Conservation (phyloP, 2,329 filamentous ascomycete genomes). For the Fusarium ambrosium region DNA sequence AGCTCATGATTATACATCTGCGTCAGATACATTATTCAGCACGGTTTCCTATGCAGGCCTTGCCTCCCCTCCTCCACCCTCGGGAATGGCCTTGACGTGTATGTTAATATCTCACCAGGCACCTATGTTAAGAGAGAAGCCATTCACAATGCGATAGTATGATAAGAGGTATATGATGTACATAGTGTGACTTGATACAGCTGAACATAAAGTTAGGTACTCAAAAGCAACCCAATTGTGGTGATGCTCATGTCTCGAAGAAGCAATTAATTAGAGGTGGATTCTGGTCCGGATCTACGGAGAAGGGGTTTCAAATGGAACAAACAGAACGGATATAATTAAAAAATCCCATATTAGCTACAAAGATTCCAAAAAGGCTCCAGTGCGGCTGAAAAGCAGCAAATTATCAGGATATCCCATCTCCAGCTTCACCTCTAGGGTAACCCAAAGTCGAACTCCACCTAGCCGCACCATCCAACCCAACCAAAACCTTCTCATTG, state of each 20-base stretch:
- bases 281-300: background rate
- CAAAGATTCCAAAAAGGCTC: background rate
- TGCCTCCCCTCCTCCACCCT: background rate
- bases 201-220: background rate
- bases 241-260: too few relatives aligned
- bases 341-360: background rate
- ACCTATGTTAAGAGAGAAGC: background rate
- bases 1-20: background rate
- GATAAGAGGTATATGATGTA: background rate
- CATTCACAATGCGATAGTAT: background rate
- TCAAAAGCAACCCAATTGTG: background rate
- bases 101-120: background rate
- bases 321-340: background rate
- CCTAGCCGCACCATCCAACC: constrained; percentile 6
- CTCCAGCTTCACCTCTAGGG: background rate
- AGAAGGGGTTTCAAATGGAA: background rate
- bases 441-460: constrained; percentile 25
- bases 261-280: too few relatives aligned
- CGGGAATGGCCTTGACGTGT: background rate
- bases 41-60: background rate
- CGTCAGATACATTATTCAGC: background rate
- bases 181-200: background rate
- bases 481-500: constrained; percentile 15
- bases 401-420: background rate
- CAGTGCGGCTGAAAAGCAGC: background rate